These are phyloP conservation scores for Trebouxia sp. DNA, from an alignment of 139 green algal species.

Conservation along the genomic window DNA sequence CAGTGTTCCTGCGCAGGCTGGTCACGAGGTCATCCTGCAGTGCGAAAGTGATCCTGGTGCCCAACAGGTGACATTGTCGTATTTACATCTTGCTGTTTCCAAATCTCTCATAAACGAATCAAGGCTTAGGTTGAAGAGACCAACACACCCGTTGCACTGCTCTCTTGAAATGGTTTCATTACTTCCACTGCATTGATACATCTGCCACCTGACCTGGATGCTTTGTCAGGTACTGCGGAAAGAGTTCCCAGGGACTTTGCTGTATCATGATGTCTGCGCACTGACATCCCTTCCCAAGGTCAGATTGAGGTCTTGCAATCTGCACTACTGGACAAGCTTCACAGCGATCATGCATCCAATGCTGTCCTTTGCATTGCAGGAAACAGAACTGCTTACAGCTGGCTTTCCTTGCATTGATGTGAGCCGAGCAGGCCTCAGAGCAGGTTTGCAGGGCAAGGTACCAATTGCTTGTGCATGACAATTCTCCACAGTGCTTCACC, in stretches of 20 bases:
- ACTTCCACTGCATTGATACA: too few species aligned
- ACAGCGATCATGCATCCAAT: background rate
- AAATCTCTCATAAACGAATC: too few species aligned
- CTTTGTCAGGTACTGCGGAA: conserved; percentile 58
- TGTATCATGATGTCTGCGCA: conserved; percentile 60
- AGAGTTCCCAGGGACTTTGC: conserved; percentile 56
- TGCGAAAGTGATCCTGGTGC: conserved; percentile 81
- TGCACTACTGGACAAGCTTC: background rate
- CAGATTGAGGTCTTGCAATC: background rate
- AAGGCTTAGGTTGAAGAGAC: too few species aligned
- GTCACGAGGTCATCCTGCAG: conserved; percentile 82
- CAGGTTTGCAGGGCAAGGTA: conserved; percentile 65
- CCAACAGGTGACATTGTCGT: conserved; percentile 63
- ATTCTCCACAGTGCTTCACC: too few species aligned
- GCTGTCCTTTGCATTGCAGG: conserved; percentile 35
- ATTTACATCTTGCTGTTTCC: too few species aligned
- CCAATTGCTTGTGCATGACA: background rate
- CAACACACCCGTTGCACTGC: too few species aligned
- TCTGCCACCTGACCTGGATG: too few species aligned
- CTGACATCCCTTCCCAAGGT: conserved; percentile 52
- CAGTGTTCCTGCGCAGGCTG: too few species aligned
- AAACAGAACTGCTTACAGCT: conserved; percentile 81
- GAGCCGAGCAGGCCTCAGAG: conserved; percentile 64
- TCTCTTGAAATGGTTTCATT: too few species aligned
- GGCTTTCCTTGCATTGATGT: conserved; percentile 93